phyloP scores from a whole-genome alignment of 2,329 filamentous ascomycete species.

The Colletotrichum lindemuthianum region DNA sequence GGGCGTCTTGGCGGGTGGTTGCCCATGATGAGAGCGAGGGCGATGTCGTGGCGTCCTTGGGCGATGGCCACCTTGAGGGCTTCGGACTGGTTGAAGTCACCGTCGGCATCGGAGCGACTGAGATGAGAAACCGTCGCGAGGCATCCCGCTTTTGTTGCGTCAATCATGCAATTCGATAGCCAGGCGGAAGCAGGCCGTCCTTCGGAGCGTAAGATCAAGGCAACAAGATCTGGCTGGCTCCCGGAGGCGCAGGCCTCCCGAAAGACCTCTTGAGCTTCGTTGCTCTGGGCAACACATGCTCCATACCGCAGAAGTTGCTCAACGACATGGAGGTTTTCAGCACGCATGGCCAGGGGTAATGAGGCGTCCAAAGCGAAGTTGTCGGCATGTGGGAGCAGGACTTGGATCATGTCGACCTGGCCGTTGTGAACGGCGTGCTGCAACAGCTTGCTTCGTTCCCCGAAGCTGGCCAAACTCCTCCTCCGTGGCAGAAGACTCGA shows the following conservation, averaged over 20 bases:
- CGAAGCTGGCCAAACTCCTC: conserved; percentile 59
- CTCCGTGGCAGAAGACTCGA: conserved; percentile 58
- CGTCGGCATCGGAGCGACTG: conserved; percentile 63
- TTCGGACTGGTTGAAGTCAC: conserved; percentile 60
- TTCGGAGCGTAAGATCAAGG: conserved; percentile 59
- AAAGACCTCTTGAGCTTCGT: conserved; percentile 64
- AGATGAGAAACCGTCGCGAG: conserved; percentile 61
- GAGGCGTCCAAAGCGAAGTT: conserved; percentile 59
- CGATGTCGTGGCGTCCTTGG: conserved; percentile 62
- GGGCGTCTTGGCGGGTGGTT: conserved; percentile 60
- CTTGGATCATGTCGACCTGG: conserved; percentile 63
- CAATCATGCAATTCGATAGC: conserved; percentile 62
- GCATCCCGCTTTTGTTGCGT: conserved; percentile 60
- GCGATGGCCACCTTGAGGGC: conserved; percentile 62
- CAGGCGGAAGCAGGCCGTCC: conserved; percentile 54
- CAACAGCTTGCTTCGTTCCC: conserved; percentile 61
- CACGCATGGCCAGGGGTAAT: conserved; percentile 59
- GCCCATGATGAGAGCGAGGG: conserved; percentile 64
- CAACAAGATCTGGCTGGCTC: conserved; percentile 56
- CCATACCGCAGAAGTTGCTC: conserved; percentile 62
- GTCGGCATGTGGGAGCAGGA: conserved; percentile 64
- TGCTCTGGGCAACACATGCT: conserved; percentile 46
- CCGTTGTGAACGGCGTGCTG: conserved; percentile 61
- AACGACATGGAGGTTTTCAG: conserved; percentile 53
- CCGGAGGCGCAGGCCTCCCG: conserved; percentile 59